Conservation (phyloP, 2,329 filamentous ascomycete genomes). For the Neopestalotiopsis rosae region DNA sequence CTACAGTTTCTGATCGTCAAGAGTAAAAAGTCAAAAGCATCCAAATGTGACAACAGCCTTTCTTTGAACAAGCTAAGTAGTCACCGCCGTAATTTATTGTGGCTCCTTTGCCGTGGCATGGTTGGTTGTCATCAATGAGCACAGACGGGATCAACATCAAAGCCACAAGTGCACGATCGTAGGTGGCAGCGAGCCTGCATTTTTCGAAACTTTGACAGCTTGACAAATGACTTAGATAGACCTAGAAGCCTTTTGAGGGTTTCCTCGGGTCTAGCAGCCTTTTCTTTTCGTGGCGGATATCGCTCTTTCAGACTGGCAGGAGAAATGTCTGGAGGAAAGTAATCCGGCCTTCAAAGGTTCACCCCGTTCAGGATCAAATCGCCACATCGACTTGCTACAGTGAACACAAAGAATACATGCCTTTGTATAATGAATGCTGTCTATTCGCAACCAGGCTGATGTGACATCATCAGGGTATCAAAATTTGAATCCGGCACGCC, state of each 20-base stretch:
- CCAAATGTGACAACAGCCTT: not conserved
- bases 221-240: not conserved
- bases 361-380: no score
- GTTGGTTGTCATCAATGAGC: not conserved
- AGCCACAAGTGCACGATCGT: not conserved
- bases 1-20: no score
- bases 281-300: not conserved
- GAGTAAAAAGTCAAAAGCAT: no score
- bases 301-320: no score
- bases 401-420: no score
- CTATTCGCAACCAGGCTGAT: not conserved
- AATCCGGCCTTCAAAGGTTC: no score
- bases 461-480: not conserved
- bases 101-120: not conserved
- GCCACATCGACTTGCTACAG: no score
- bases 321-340: no score
- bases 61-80: not conserved
- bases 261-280: not conserved
- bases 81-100: not conserved
- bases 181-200: not conserved
- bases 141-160: slow-evolving; percentile 1
- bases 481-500: not conserved
- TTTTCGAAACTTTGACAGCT: not conserved
- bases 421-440: not conserved
- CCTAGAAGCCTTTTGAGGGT: not conserved